Evolutionary conservation across 2,329 filamentous ascomycete species (phyloP), one percentile per base, ranked within the genome.

Genomic region (Fusarium equiseti): DNA sequence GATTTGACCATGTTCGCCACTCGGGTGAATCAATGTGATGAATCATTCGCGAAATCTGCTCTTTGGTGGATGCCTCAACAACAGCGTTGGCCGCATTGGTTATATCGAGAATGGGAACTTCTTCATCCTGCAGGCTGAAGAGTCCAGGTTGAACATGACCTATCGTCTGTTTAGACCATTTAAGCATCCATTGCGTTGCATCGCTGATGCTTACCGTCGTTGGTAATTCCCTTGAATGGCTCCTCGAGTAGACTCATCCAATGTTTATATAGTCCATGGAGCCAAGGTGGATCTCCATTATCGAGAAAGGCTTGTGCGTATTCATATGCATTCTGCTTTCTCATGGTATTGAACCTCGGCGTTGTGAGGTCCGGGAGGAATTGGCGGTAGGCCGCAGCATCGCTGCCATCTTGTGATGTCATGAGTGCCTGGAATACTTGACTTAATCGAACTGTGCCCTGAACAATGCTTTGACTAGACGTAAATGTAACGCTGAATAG

Each of bases 1-100:
- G 91, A 77, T 94, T 94, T 3, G 85, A 87, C 86, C 86, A 88
- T 11, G 90, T 88, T 54, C 91, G 87, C 91, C 91, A 94, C 76
- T 92, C 88, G 7, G 87, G 87, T 2, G 89, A 89, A 80, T 92
- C 89, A 70, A 94, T 85, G 76, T 91, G 89, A 73, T 91, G 87
- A 35, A 79, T 79, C 0, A 31, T 45, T 24, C 26, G 50, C 6
- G 15, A 16, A 18, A 18, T n/a, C 15, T 54, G 38, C 15, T 45
- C 38, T n/a, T 32, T 32, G 11, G 26, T 31, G 9, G n/a, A 8
- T 31, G 20, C 27, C 12, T 8, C n/a, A 16, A 45, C 11, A 3
- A 54, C 26, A 18, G 40, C 38, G n/a, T 44, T 45, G 16, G 35
- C 27, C 4, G 55, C 55, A 16, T 20, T 42, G 18, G 13, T 12